phyloP scores from a whole-genome alignment of 306 rosid species.

The Fragaria vesca region DNA sequence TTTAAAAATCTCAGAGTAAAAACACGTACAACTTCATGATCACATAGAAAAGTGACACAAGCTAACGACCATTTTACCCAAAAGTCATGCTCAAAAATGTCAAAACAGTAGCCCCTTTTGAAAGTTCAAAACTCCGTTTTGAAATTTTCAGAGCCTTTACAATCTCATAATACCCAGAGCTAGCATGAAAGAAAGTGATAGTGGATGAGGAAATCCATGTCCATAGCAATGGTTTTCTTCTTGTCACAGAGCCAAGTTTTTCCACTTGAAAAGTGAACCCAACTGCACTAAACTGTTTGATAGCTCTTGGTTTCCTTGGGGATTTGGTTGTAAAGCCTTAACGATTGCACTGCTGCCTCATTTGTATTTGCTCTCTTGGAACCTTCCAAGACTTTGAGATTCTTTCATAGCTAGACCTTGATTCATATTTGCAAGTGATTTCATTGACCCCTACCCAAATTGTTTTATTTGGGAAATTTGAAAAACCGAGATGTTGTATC shows the following conservation, averaged over 20 bases:
- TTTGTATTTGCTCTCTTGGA: constrained; percentile 65
- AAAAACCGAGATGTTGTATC: not conserved
- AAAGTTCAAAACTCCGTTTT: constrained; percentile 25
- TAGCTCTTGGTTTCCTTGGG: constrained; percentile 63
- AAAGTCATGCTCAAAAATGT: constrained; percentile 41
- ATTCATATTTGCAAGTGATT: not conserved
- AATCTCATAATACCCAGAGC: constrained; percentile 22
- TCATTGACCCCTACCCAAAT: constrained; percentile 6
- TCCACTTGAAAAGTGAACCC: constrained; percentile 49
- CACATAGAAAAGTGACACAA: constrained; percentile 12
- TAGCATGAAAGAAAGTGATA: constrained; percentile 10
- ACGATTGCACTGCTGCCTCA: constrained; percentile 40
- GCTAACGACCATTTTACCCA: constrained; percentile 1
- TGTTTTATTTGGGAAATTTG: constrained; percentile 26
- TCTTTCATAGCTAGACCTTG: constrained; percentile 18
- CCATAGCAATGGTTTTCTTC: constrained; percentile 40
- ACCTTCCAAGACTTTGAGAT: constrained; percentile 59
- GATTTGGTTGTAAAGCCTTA: constrained; percentile 44
- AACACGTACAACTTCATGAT: not conserved
- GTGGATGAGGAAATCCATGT: constrained; percentile 56
- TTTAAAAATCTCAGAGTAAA: not conserved
- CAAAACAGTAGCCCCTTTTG: constrained; percentile 19
- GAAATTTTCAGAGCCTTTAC: constrained; percentile 46
- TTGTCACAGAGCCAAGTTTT: constrained; percentile 42
- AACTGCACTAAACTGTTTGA: constrained; percentile 47